Evolutionary conservation across 2,329 filamentous ascomycete species (phyloP), one percentile per base, ranked within the genome.

Genomic region (Lithohypha guttulata): DNA sequence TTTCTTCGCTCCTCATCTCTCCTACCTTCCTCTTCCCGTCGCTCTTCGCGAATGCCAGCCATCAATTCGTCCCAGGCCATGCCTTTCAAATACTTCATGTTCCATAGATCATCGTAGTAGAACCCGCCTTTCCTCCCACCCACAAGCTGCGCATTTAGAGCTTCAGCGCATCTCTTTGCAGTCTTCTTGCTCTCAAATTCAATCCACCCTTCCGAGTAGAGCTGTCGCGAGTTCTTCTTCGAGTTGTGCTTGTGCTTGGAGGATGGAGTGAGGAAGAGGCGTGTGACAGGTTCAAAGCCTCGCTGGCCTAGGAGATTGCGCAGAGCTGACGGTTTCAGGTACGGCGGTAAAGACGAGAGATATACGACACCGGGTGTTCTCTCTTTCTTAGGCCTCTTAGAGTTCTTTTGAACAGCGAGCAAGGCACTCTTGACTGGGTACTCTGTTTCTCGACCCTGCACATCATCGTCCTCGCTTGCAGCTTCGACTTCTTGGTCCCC

Each of bases 391-490:
- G 29, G 27, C 70, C 77, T 25, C 22, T 43, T 41, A 6, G 19
- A 19, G 31, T 39, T 48, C 17, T 34, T 27, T 29, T 13, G n/a
- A 18, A 6, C 8, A 23, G 4, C 25, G 14, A 9, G 14, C 11
- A 17, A 3, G 22, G 17, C 31, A 21, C 18, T 28, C 20, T 18
- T 36, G 27, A 33, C 25, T 14, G 20, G 2, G 32, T 42, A 21
- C 15, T 37, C 39, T 8, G 34, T 33, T 13, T 33, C 33, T 11
- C 6, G 19, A 7, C 5, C 25, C 20, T 31, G 35, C 4, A 31
- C 27, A 13, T 39, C 26, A n/a, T 77, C 23, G 63, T 68, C 17
- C 54, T 64, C 35, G 79, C 79, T 55, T 64, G 75, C 51, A 75
- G 42, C 17, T 3, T 21, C 35, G 10, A 11, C 21, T 19, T 7